Base-by-base conservation (phyloP, 2,329 filamentous ascomycete species). In the Botrytis elliptica region DNA sequence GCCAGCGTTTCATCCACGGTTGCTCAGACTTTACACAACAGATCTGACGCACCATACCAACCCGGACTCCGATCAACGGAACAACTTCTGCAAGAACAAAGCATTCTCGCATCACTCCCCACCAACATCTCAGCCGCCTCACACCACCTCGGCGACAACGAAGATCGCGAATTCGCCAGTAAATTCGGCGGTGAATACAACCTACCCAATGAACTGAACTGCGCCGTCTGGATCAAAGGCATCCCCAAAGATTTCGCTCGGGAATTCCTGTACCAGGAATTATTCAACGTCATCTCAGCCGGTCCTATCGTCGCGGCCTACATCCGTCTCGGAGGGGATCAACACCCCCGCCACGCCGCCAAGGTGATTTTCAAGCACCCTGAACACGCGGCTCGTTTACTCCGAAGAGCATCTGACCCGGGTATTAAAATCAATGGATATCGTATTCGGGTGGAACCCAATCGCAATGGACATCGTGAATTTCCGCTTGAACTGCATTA, bases 91-190 rank as follows among this genome's bases (percentile, higher is more conserved):
- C 25, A 33, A 52, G 44, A 18, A 1, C 46, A 4, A 18, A 4
- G 64, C 2, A 29, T 38, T 5, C 8, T 66, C 7, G 12, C 20
- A 49, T 14, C 10, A 5, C 36, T 49, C 0, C 33, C 44, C 10
- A 1, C 22, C 25, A 1, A 18, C 5, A 1, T 1, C 25, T 1
- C 16, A 22, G 7, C 3, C 6, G 1, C 25, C 22, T n/a, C 44
- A 1, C 33, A 18, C 2, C 3, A 66, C 64, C 12, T 36, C 12
- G 3, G 2, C 4, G 7, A n/a, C 46, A 12, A 38, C 3, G 7
- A 16, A 1, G 18, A 36, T 0, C 2, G 1, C n/a, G 2, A 22
- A 12, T 10, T 14, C 5, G 0, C 4, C 7, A 16, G 6, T 1
- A 10, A 7, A 22, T 46, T 20, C n/a, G 7, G 14, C 3, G 22